Evolutionary conservation across 106 monocot species (phyloP).

Genomic region (Xerophyta viscosa): DNA sequence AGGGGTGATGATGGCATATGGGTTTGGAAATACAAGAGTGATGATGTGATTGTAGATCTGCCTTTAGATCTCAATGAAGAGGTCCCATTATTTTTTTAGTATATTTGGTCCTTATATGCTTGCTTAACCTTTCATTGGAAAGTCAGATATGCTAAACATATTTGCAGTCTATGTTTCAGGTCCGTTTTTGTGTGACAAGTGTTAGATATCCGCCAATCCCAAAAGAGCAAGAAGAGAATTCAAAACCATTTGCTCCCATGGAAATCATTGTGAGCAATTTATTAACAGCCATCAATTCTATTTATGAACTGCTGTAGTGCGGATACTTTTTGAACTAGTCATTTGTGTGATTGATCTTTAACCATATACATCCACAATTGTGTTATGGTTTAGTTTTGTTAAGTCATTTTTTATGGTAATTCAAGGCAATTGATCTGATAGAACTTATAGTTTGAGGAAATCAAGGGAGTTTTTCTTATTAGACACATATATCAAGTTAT

Average conservation of each 20-base stretch:
- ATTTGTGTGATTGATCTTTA: too few species aligned
- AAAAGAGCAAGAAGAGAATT: constrained; percentile 52
- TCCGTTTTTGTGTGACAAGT: constrained; percentile 55
- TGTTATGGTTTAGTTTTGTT: too few species aligned
- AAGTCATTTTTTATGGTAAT: too few species aligned
- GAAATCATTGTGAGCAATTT: constrained; percentile 66
- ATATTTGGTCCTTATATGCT: neutral
- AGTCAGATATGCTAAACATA: neutral
- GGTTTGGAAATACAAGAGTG: constrained; percentile 53
- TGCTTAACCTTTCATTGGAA: too few species aligned
- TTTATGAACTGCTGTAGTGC: too few species aligned
- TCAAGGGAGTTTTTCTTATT: too few species aligned
- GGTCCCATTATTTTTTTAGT: constrained; percentile 27
- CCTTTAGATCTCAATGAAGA: constrained; percentile 63
- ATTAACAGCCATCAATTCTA: too few species aligned
- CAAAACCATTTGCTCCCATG: constrained; percentile 84
- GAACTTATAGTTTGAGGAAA: too few species aligned
- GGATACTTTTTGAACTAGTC: too few species aligned
- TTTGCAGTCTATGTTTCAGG: constrained; percentile 22
- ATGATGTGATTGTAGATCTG: constrained; percentile 17
- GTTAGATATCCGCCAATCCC: constrained; percentile 79
- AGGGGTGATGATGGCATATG: constrained; percentile 67
- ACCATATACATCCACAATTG: too few species aligned
- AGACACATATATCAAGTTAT: too few species aligned
- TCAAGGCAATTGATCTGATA: too few species aligned